Conservation (phyloP, 2,329 filamentous ascomycete genomes). For the Rhexocercosporidium sp. region DNA sequence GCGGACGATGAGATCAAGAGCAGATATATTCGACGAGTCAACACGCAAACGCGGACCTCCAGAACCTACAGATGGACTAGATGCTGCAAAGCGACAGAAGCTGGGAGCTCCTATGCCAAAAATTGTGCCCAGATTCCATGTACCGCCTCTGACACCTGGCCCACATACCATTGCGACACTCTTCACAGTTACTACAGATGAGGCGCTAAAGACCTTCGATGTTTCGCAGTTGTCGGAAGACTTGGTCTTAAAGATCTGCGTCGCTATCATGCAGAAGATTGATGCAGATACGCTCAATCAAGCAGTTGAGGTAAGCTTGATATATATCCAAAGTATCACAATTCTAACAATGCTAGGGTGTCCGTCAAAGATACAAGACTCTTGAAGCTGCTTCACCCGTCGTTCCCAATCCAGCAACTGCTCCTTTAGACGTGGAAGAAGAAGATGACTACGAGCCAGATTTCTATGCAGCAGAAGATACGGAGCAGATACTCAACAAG, state of each 20-base stretch:
- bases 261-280: slow-evolving; percentile 75
- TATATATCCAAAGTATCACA: not conserved
- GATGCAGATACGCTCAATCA: slow-evolving; percentile 71
- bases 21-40: slow-evolving; percentile 80
- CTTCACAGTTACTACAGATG: slow-evolving; percentile 82
- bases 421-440: slow-evolving; percentile 68
- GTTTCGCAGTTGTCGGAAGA: slow-evolving; percentile 78
- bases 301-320: slow-evolving; percentile 70
- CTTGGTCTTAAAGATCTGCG: slow-evolving; percentile 79
- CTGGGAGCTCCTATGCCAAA: slow-evolving; percentile 57
- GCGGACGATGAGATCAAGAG: slow-evolving; percentile 76
- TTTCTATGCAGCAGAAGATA: slow-evolving; percentile 73
- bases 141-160: slow-evolving; percentile 75
- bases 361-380: slow-evolving; percentile 54
- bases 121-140: slow-evolving; percentile 32
- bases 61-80: slow-evolving; percentile 74
- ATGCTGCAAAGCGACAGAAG: slow-evolving; percentile 81
- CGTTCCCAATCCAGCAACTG: slow-evolving; percentile 60
- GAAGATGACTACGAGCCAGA: slow-evolving; percentile 95
- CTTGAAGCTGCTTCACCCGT: slow-evolving; percentile 32
- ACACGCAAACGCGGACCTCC: slow-evolving; percentile 76
- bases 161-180: slow-evolving; percentile 81
- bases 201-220: slow-evolving; percentile 78
- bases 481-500: slow-evolving; percentile 78
- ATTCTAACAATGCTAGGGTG: slow-evolving; percentile 46